Conservation (phyloP, 2,329 filamentous ascomycete genomes). For the Aspergillus piperis region DNA sequence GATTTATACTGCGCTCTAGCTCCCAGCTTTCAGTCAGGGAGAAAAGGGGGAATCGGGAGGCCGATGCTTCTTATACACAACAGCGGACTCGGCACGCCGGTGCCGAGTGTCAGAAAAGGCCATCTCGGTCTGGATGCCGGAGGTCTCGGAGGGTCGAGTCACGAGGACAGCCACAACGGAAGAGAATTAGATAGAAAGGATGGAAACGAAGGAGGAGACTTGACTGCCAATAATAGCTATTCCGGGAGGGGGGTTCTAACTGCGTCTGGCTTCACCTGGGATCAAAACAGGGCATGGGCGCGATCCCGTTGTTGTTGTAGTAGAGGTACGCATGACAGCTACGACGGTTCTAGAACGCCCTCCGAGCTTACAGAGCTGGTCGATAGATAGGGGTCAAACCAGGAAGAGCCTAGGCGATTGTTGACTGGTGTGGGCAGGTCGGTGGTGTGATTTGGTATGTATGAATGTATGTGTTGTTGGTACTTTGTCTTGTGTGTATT, state of each 20-base stretch:
- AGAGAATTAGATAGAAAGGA: neutral
- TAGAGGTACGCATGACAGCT: neutral
- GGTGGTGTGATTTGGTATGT: no score
- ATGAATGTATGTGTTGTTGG: no score
- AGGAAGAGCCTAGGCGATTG: neutral
- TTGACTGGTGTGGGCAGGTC: neutral
- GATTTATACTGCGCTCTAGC: conserved; percentile 5
- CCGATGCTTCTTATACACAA: conserved; percentile 9
- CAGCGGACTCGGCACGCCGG: conserved; percentile 6
- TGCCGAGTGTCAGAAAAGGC: conserved; percentile 2
- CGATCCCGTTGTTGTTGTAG: neutral
- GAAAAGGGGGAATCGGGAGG: neutral
- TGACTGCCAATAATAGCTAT: neutral
- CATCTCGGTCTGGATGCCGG: conserved; percentile 11
- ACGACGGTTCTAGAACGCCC: neutral
- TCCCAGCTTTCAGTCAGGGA: neutral
- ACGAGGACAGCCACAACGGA: neutral
- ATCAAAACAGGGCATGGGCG: neutral
- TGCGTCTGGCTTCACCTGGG: neutral
- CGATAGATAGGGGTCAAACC: no score
- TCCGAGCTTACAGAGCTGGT: neutral
- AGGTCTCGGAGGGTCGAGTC: conserved; percentile 7
- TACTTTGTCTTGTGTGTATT: no score
- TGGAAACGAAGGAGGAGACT: neutral
- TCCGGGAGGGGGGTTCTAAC: neutral